Percentiles rank a stretch among this genome's conserved stretches.
Conservation (phyloP, 371 early-diverging fungal genomes). For the Actinomucor elegans region DNA sequence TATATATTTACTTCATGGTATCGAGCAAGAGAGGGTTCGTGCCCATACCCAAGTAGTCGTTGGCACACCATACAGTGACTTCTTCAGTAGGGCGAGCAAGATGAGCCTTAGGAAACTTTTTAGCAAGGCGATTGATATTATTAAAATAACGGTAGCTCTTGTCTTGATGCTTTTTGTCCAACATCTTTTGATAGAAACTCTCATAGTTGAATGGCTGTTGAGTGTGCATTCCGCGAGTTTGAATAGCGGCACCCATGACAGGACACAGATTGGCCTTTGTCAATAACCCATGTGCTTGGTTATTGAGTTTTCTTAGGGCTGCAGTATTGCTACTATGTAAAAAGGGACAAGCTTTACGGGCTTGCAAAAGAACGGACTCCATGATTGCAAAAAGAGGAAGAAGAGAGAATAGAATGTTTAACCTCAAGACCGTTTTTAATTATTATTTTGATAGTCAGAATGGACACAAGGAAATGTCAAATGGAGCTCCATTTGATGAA, state of each 20-base stretch:
- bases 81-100: constrained; percentile 80
- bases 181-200: constrained; percentile 72
- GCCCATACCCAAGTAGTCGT: constrained; percentile 97
- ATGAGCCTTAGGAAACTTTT: constrained; percentile 91
- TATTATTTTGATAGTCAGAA: no score
- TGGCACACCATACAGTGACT: constrained; percentile 98
- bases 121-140: constrained; percentile 97
- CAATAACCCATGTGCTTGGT: constrained; percentile 47
- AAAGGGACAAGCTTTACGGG: constrained; percentile 73
- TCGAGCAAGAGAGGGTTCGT: constrained; percentile 84
- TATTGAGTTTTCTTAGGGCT: constrained; percentile 61
- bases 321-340: constrained; percentile 68
- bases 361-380: constrained; percentile 47
- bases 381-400: constrained; percentile 17
- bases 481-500: no score
- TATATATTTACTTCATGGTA: constrained; percentile 85
- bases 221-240: constrained; percentile 28
- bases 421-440: neutral
- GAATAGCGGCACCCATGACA: constrained; percentile 85
- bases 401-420: neutral
- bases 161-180: constrained; percentile 95
- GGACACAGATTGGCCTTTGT: constrained; percentile 84
- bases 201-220: constrained; percentile 88
- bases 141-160: constrained; percentile 98
- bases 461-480: no score